phyloP scores from a whole-genome alignment of 2,329 filamentous ascomycete genomes.

The Tolypocladium inflatum region DNA sequence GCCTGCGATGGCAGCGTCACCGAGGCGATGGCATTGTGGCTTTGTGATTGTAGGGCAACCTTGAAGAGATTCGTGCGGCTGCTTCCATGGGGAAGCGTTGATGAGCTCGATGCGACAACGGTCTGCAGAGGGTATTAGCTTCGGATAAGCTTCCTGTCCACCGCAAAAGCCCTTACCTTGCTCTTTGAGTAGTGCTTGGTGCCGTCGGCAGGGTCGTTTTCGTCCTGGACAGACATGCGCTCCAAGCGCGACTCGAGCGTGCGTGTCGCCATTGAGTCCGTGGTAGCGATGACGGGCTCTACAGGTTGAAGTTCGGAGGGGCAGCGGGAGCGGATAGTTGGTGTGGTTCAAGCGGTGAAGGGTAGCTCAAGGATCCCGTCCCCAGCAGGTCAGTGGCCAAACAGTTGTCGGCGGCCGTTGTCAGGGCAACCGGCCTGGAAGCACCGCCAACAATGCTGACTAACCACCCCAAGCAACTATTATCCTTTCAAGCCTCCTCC shows the following conservation, averaged over 20 bases:
- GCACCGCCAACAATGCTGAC: not conserved
- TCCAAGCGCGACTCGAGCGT: conserved; percentile 82
- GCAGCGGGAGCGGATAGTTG: not conserved
- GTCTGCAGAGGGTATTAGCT: conserved; percentile 22
- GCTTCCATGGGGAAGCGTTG: conserved; percentile 39
- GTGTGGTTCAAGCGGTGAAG: not conserved
- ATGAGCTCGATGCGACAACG: conserved; percentile 17
- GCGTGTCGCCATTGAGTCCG: conserved; percentile 55
- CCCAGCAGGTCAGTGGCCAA: not conserved
- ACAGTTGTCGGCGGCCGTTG: not conserved
- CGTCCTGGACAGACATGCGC: conserved; percentile 80
- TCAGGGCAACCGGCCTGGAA: not conserved
- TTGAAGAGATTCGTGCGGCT: conserved; percentile 79
- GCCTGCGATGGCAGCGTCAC: conserved; percentile 61
- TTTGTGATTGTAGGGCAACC: conserved; percentile 72
- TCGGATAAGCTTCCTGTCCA: conserved; percentile 17
- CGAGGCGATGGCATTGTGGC: conserved; percentile 53
- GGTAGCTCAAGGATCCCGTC: not conserved
- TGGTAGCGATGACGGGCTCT: not conserved
- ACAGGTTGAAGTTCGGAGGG: not conserved
- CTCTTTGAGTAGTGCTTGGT: conserved; percentile 55
- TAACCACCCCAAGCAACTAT: not conserved
- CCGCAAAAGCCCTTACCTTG: conserved; percentile 47
- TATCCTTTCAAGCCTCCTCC: not conserved
- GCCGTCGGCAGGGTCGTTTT: conserved; percentile 58